Evolutionary conservation across 192 early-diverging fungal species (phyloP).

Genomic region (Podila epicladia): DNA sequence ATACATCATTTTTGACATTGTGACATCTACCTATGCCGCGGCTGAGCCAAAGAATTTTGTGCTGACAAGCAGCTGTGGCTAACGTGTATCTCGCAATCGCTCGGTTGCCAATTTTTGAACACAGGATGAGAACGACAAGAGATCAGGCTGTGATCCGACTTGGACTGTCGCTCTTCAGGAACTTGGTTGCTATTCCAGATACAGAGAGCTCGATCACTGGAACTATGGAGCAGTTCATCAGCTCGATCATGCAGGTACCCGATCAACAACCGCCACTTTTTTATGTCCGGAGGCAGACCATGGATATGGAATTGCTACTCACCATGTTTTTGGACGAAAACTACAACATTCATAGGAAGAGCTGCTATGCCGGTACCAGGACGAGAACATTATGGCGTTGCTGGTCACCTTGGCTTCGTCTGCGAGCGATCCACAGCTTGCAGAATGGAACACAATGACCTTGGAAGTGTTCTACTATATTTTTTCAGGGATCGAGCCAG

Average conservation of each 20-base stretch:
- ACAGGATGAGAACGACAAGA: constrained; percentile 63
- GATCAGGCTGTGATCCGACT: constrained; percentile 72
- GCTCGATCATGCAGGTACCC: constrained; percentile 71
- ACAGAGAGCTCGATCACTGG: constrained; percentile 64
- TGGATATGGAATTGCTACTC: background rate
- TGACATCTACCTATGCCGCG: no score
- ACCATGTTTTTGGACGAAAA: constrained; percentile 21
- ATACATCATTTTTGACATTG: background rate
- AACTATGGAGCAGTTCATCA: constrained; percentile 61
- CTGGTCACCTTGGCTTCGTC: constrained; percentile 78
- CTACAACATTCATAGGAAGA: constrained; percentile 51
- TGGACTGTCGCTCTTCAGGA: constrained; percentile 80
- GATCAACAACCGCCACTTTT: background rate
- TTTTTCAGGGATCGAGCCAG: constrained; percentile 62
- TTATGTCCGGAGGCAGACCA: background rate
- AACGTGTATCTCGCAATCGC: no score
- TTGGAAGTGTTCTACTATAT: constrained; percentile 73
- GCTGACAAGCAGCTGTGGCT: no score
- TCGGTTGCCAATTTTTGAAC: no score
- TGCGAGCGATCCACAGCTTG: constrained; percentile 62
- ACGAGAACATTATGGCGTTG: constrained; percentile 72
- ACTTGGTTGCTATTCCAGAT: constrained; percentile 85
- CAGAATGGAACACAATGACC: constrained; percentile 70
- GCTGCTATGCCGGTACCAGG: constrained; percentile 62
- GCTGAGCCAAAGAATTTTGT: no score